Evolutionary conservation across 2,329 filamentous ascomycete genomes (phyloP), one percentile per base, ranked within the genome.

Genomic region (Dactylellina drechsleri): DNA sequence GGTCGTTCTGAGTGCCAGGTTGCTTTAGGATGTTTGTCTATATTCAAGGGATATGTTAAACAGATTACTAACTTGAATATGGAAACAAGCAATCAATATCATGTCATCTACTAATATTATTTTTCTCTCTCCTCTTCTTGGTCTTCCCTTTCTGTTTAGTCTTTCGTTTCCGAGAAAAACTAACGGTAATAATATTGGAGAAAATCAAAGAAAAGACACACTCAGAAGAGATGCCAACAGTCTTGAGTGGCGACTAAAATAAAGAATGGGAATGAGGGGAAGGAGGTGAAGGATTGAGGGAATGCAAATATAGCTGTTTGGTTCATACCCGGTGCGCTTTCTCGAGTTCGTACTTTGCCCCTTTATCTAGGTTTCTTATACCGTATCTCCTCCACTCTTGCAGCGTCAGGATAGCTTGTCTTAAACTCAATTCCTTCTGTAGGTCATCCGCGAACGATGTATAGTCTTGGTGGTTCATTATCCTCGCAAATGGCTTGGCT

Each of bases 381-480:
- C 90, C 89, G 83, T 92, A 88, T 54, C 87, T 87, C 36, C 95
- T 89, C 95, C 95, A 99, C 80, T 98, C 95, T 80, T 98, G 94
- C 1, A 99, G 85, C 81, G 98, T 94, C 0, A 87, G 78, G 72
- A 99, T 97, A 43, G 95, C 95, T 80, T 96, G 90, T 1, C 95
- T 89, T 16, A 99, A 84, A 78, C 97, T 96, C 77, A 95, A 88
- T 82, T 99, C 95, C 79, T 96, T 93, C 54, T 96, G 87, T 0
- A 99, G 84, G 1, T 93, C 93, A 75, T 92, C 89, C 78, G 90
- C 91, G 78, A 98, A 90, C 10, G 89, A 88, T 77, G 96, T 91
- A 80, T 96, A 98, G 81, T 99, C 95, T 54, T 90, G 86, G 79
- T 91, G 90, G 79, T 94, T 96, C 94, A 98, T 97, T 88, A 98